Evolutionary conservation across 805 yeast species (phyloP).

Genomic region (Zygosaccharomyces siamensis): DNA sequence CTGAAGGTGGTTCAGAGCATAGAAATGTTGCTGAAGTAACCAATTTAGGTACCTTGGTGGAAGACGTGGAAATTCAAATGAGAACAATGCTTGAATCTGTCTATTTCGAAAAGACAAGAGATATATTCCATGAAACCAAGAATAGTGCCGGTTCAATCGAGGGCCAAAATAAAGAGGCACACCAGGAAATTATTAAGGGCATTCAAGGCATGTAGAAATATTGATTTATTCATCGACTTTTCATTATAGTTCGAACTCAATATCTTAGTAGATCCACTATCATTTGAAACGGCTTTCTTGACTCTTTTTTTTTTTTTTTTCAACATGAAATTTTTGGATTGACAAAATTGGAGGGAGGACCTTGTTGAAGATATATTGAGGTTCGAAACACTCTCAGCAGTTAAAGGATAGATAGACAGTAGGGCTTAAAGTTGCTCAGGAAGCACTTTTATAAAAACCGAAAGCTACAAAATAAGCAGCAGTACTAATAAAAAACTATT

Average conservation of each 20-base stretch:
- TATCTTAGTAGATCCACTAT: not conserved
- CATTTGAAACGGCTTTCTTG: constrained; percentile 2
- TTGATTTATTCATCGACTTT: not conserved
- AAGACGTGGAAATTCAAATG: constrained; percentile 81
- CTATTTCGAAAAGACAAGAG: constrained; percentile 90
- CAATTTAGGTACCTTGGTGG: constrained; percentile 79
- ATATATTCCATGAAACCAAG: constrained; percentile 70
- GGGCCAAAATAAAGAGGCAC: constrained; percentile 27
- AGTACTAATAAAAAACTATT: not conserved
- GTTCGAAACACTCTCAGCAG: not conserved
- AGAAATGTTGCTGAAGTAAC: constrained; percentile 67
- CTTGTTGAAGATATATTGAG: not conserved
- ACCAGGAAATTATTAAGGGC: constrained; percentile 36
- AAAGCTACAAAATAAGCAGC: not conserved
- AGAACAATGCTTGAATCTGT: constrained; percentile 88
- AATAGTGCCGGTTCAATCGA: constrained; percentile 27
- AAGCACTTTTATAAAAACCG: not conserved
- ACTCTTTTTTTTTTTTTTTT: constrained; percentile 2
- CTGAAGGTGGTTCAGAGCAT: constrained; percentile 18
- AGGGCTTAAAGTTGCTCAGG: not conserved
- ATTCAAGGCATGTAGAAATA: constrained; percentile 24
- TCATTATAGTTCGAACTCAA: not conserved
- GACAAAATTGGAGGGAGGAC: not conserved
- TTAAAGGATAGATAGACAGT: not conserved
- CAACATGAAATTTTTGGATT: constrained; percentile 1